Percentiles rank a stretch among this genome's conserved stretches.
Evolutionary conservation across 2,329 filamentous ascomycete species (phyloP).

Genomic region (Colletotrichum sansevieriae): DNA sequence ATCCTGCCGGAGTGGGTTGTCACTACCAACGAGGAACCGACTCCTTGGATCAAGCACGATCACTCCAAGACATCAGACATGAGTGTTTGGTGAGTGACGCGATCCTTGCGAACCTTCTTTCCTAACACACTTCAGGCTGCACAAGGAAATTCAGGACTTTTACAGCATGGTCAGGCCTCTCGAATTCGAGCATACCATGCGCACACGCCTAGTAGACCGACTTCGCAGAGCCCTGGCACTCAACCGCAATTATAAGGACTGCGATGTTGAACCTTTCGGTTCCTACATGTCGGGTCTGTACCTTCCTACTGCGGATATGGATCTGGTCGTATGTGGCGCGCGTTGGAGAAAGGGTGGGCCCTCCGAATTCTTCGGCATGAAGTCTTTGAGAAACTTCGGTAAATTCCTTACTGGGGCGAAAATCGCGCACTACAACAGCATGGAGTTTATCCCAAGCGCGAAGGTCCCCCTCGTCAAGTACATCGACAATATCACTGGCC

Average conservation of each 20-base stretch:
- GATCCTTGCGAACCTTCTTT: neutral
- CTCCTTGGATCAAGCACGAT: conserved; percentile 74
- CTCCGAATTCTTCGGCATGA: conserved; percentile 63
- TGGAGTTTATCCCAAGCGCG: conserved; percentile 79
- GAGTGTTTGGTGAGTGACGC: conserved; percentile 66
- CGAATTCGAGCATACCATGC: conserved; percentile 81
- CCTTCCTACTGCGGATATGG: conserved; percentile 86
- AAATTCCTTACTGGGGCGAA: conserved; percentile 67
- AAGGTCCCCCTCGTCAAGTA: conserved; percentile 96
- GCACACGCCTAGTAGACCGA: conserved; percentile 78
- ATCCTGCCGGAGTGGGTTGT: conserved; percentile 67
- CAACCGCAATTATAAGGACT: conserved; percentile 66
- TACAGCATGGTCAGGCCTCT: conserved; percentile 86
- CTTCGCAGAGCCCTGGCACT: conserved; percentile 71
- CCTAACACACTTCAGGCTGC: conserved; percentile 67
- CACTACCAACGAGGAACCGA: conserved; percentile 55
- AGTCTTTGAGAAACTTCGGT: conserved; percentile 73
- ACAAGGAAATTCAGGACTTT: conserved; percentile 92
- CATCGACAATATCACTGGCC: conserved; percentile 79
- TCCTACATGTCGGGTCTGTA: conserved; percentile 89
- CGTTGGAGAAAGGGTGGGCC: conserved; percentile 53
- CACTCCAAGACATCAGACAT: conserved; percentile 66
- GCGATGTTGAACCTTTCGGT: conserved; percentile 83
- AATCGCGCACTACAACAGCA: conserved; percentile 69
- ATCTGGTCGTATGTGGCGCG: conserved; percentile 81